Base-by-base conservation (phyloP, 1,139 yeast genomes). In the Trichomonascaceae sp. region DNA sequence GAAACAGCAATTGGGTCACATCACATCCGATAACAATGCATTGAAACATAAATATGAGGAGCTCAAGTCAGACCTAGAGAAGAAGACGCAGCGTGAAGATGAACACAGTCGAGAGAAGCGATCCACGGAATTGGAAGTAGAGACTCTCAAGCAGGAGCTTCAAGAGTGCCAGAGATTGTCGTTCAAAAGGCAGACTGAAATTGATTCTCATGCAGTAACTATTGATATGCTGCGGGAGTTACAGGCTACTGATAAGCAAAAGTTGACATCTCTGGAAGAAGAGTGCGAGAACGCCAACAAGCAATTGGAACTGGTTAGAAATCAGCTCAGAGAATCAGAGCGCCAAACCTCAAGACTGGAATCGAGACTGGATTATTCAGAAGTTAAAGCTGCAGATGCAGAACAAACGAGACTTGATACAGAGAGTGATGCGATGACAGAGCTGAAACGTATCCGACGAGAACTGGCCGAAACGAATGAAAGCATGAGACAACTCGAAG, bases 1-100 rank as follows among this genome's bases (percentile, higher is more conserved):
- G 43, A 59, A 70, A 15, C 52, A 56, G 19, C 54, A 58, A 20
- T 6, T 48, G 18, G 54, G 49, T 32, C 19, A 41, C 6, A 17
- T 18, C 12, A 52, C 56, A 24, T 45, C 58, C 2, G 58, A 54
- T 17, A 49, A 65, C 13, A 66, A 64, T 13, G 57, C 58, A n/a
- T 47, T 55, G 36, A 46, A 50, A 5, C 53, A 57, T 22, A 53
- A 57, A 44, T 27, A 45, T 49, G 24, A 63, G 57, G 22, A 63
- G 58, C 55, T 66, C n/a, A 65, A 62, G 47, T 53, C 53, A 9
- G 61, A 64, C 44, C 30, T 65, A n/a, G 60, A 58, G 43, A 61
- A 50, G 57, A 56, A 53, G n/a, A 52, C 12, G 54, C 61, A 48
- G 39, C 59, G 41, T 51, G 55, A 44, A 18, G 55, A 32, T 10